These are phyloP conservation scores for Evernia prunastri DNA, from an alignment of 495 filamentous ascomycete genomes.

Conservation along the genomic window DNA sequence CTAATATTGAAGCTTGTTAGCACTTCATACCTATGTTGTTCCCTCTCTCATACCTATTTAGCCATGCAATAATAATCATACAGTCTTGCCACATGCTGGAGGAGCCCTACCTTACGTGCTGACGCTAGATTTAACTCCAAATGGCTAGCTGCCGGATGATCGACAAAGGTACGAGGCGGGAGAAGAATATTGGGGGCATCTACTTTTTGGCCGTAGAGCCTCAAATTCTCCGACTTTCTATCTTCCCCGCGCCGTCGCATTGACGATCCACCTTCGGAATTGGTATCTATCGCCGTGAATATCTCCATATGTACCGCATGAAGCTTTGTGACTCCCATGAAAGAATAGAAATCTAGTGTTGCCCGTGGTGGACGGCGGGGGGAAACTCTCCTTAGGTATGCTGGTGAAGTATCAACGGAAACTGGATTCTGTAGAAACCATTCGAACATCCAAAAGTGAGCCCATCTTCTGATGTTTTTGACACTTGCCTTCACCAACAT, in stretches of 20 bases:
- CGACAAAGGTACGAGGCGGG: neutral
- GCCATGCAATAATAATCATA: too few species aligned
- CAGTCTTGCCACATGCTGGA: neutral
- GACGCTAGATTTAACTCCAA: neutral
- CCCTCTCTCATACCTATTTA: too few species aligned
- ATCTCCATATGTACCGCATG: neutral
- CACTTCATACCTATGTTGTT: neutral
- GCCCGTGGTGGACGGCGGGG: conserved; percentile 12
- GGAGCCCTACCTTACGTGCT: too few species aligned
- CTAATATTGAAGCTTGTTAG: neutral
- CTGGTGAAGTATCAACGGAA: conserved; percentile 5
- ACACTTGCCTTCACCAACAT: neutral
- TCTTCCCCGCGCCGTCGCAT: neutral
- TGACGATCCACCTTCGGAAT: neutral
- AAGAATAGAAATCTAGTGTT: neutral
- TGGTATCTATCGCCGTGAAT: neutral
- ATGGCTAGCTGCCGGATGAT: neutral
- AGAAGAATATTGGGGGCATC: neutral
- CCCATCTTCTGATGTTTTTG: neutral
- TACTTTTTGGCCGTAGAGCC: neutral
- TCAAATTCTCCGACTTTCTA: neutral
- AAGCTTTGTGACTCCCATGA: conserved; percentile 3
- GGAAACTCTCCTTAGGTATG: neutral
- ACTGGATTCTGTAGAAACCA: neutral
- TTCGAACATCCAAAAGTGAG: conserved; percentile 12